phyloP scores from a whole-genome alignment of 352 stramenopile species.

The Phytopythium sindhum region DNA sequence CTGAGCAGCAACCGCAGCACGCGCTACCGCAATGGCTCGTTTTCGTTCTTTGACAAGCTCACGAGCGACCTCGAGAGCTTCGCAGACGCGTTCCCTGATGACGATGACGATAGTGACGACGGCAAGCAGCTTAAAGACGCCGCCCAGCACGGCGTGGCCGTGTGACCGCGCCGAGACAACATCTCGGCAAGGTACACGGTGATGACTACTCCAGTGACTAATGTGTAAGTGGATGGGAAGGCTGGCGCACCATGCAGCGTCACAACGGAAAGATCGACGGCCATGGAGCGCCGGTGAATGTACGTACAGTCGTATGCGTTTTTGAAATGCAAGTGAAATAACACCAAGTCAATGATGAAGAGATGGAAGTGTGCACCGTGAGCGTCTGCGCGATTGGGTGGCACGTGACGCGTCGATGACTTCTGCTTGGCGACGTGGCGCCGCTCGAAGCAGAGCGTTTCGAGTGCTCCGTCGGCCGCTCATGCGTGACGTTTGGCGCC shows the following conservation, averaged over 20 bases:
- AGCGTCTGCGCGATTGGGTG: not conserved
- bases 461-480: too few species aligned
- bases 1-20: constrained; percentile 39
- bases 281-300: not conserved
- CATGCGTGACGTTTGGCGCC: too few species aligned
- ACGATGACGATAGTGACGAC: constrained; percentile 31
- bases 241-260: not conserved
- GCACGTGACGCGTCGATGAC: too few species aligned
- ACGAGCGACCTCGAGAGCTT: constrained; percentile 66
- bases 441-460: too few species aligned
- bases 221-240: not conserved
- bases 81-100: constrained; percentile 37
- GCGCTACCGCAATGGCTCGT: constrained; percentile 73
- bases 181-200: not conserved
- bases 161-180: not conserved
- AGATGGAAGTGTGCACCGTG: not conserved
- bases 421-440: too few species aligned
- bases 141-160: not conserved
- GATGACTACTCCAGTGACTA: too few species aligned
- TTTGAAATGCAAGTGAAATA: not conserved
- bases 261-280: not conserved
- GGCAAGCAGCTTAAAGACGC: constrained; percentile 6
- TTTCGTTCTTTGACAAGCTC: constrained; percentile 87
- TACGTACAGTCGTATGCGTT: constrained; percentile 2
- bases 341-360: constrained; percentile 1